Conservation (phyloP, 1,284 basidiomycete species). For the Cutaneotrichosporon cyanovorans region DNA sequence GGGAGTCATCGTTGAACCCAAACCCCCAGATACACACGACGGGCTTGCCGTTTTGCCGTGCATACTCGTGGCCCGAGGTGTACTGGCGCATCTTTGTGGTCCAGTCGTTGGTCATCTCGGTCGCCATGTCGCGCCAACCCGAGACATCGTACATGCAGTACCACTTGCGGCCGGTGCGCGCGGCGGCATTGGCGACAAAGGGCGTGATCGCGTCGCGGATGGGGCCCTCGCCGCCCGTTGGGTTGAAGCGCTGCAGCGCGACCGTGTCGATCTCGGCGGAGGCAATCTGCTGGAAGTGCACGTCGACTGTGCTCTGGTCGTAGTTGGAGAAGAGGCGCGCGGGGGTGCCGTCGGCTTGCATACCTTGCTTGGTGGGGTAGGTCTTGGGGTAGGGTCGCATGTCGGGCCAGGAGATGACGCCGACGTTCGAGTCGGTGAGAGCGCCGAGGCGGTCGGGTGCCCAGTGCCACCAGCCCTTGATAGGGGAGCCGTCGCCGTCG, state of each 20-base stretch:
- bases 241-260: conserved; percentile 21
- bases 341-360: conserved; percentile 1
- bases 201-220: conserved; percentile 11
- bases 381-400: conserved; percentile 12
- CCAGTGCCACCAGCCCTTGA: conserved; percentile 18
- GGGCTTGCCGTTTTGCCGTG: conserved; percentile 14
- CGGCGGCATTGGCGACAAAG: conserved; percentile 7
- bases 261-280: conserved; percentile 15
- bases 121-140: conserved; percentile 11
- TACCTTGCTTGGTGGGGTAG: conserved; percentile 5
- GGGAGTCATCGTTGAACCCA: conserved; percentile 16
- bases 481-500: conserved; percentile 13
- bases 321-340: conserved; percentile 11
- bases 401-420: conserved; percentile 16
- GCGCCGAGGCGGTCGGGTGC: conserved; percentile 9
- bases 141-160: conserved; percentile 18
- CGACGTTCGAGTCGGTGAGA: conserved; percentile 8
- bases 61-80: conserved; percentile 6
- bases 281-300: conserved; percentile 14
- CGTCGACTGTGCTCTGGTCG: conserved; percentile 10
- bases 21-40: conserved; percentile 20
- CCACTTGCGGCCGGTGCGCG: conserved; percentile 12
- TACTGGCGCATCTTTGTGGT: conserved; percentile 9
- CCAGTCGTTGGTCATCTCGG: conserved; percentile 15
- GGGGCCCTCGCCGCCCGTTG: conserved; percentile 13